Percentiles rank a stretch among this genome's conserved stretches.
Evolutionary conservation across 345 rosid species (phyloP).

Genomic region (Arabidopsis thaliana): TAIR10.1 NC_003075.7:6122501-6123000

Average conservation of each 20-base stretch:
- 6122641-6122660: not conserved
- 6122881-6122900: slow-evolving; percentile 57
- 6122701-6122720: not conserved
- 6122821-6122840: slow-evolving; percentile 30
- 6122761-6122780: not conserved
- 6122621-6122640: not conserved
- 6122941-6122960: slow-evolving; percentile 70
- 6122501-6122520: not conserved
- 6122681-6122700: not conserved
- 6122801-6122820: slow-evolving; percentile 6
- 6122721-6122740: not conserved
- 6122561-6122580: not conserved
- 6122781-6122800: not conserved
- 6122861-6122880: slow-evolving; percentile 52
- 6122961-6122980: slow-evolving; percentile 52
- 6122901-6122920: slow-evolving; percentile 49
- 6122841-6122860: slow-evolving; percentile 61
- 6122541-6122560: not conserved
- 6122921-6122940: slow-evolving; percentile 49
- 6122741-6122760: not conserved
- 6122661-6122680: not conserved
- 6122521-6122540: not conserved
- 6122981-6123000: slow-evolving; percentile 58
- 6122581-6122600: not conserved
- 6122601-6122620: not conserved